Evolutionary conservation across 2,329 filamentous ascomycete species (phyloP).

Genomic region (Pseudocercospora pini-densiflorae): DNA sequence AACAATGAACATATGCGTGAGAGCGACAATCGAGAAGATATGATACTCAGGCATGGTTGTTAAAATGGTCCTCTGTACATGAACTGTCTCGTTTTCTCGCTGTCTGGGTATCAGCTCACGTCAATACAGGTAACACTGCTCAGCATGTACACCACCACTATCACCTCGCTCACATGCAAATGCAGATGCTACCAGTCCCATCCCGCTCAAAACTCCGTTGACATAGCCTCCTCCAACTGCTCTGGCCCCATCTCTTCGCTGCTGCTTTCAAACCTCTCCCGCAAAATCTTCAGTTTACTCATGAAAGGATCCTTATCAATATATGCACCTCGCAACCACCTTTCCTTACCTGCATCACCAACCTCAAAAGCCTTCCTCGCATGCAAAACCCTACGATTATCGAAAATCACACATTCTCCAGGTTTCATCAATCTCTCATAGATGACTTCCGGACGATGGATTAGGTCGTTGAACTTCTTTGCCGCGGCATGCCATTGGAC

Average conservation of each 20-base stretch:
- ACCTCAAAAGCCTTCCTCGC: conserved; percentile 77
- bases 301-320: conserved; percentile 69
- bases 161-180: not conserved
- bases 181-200: not conserved
- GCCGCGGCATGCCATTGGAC: conserved; percentile 56
- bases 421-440: conserved; percentile 74
- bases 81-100: not conserved
- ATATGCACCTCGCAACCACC: conserved; percentile 88
- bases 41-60: too few relatives aligned
- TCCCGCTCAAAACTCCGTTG: not conserved
- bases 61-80: too few relatives aligned
- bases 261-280: conserved; percentile 9
- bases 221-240: not conserved
- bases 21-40: too few relatives aligned
- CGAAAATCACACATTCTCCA: conserved; percentile 92
- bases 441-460: conserved; percentile 64
- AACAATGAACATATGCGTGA: too few relatives aligned
- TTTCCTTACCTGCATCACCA: conserved; percentile 61
- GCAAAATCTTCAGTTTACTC: conserved; percentile 40
- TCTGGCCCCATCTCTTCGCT: not conserved
- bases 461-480: conserved; percentile 59
- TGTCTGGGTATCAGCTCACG: not conserved
- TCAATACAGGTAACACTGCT: not conserved
- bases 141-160: not conserved
- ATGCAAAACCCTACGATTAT: conserved; percentile 85